Base-by-base conservation (phyloP, 495 filamentous ascomycete genomes). In the Emericellopsis terricola region DNA sequence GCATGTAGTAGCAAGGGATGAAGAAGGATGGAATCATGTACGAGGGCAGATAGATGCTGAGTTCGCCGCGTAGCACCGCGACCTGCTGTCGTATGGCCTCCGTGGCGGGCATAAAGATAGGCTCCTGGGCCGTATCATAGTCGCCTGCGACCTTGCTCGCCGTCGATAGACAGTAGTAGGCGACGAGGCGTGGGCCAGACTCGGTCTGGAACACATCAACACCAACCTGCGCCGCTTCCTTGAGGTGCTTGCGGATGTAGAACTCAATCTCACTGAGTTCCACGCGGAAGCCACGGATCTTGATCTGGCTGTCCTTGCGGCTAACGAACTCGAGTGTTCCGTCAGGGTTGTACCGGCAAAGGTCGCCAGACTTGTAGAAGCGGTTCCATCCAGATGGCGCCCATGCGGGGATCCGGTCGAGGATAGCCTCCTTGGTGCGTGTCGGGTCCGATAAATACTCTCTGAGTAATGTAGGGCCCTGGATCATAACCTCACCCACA, bases 401-500 rank as follows among this genome's bases (percentile, higher is more conserved):
- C 6, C 11, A 20, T n/a, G 1, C 11, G 11, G 6, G 6, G 6
- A 26, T 6, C 23, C 23, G 6, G 6, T 6, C 6, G 6, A 6
- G 23, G 6, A 6, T 26, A 11, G 11, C 6, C 6, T 6, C 6
- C 11, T 26, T 11, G 16, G 27, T 9, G 8, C 31, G 27, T 3
- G 19, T 2, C 4, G 2, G 11, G n/a, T 33, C 30, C 1, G 17
- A 17, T 4, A 33, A 17, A 10, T 33, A 41, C 9, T 45, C 39
- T 33, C 31, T 39, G 4, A 56, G 56, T 9, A 65, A 45, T 1
- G 56, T 60, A 13, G 59, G 56, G 0, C 56, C 59, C 21, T 61
- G 57, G 15, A 65, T 53, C 2, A 64, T 51, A 1, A 65, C 51
- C 40, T 65, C 62, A 2, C 62, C 62, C n/a, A 62, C 42, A 0